Evolutionary conservation across 257 asterid genomes (phyloP).

Genomic region (Avicennia marina): DNA sequence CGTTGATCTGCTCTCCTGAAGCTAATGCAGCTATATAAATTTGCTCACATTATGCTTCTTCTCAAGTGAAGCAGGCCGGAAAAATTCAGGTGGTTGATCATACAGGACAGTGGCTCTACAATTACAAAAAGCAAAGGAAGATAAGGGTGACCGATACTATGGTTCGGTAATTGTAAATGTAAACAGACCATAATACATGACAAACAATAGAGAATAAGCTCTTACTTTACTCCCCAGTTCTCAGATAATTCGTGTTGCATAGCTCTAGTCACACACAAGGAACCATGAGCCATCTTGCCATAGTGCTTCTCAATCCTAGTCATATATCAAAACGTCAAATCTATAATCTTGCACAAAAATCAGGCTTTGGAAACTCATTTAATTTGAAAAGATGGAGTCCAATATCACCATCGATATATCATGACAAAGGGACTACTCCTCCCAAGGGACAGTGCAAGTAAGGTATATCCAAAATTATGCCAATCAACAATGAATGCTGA

Average conservation of each 20-base stretch:
- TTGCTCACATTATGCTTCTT: constrained; percentile 77
- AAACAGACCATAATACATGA: constrained; percentile 6
- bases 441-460: constrained; percentile 82
- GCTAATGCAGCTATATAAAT: constrained; percentile 17
- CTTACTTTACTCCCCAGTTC: constrained; percentile 93
- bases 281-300: constrained; percentile 88
- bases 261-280: constrained; percentile 92
- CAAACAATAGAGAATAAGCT: constrained; percentile 11
- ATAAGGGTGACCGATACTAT: constrained; percentile 5
- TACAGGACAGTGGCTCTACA: constrained; percentile 84
- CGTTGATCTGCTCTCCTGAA: constrained; percentile 20
- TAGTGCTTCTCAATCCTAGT: constrained; percentile 83
- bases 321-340: constrained; percentile 23
- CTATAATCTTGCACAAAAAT: constrained; percentile 11
- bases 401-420: constrained; percentile 66
- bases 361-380: constrained; percentile 8
- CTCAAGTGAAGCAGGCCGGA: constrained; percentile 65
- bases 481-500: constrained; percentile 80
- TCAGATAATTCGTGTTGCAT: constrained; percentile 95
- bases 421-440: constrained; percentile 73
- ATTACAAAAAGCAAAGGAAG: constrained; percentile 6
- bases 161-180: background rate
- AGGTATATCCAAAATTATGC: constrained; percentile 94
- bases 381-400: constrained; percentile 9
- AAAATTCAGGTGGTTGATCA: constrained; percentile 96